Base-by-base conservation (phyloP, 306 rosid genomes). In the Boehmeria nivea region DNA sequence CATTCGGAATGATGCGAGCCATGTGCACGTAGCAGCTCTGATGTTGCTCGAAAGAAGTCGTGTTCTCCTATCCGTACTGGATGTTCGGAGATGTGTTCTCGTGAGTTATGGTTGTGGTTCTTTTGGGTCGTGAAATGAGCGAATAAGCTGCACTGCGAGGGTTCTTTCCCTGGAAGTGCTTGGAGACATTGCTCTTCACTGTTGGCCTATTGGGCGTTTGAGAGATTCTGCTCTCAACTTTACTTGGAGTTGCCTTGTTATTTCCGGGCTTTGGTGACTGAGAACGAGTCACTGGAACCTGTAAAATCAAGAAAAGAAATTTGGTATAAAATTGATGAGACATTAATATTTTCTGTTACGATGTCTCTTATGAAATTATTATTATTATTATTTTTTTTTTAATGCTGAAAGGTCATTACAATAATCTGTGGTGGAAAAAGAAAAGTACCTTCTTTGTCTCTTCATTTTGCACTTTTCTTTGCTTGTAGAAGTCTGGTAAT, bases 71-170 rank as follows among this genome's bases (percentile, higher is more conserved):
- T 64, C 43, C 68, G n/a, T 61, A 60, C 70, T 70, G 89, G 78
- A 90, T 80, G 59, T 86, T 87, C 69, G 98, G 98, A 42, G 95
- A 80, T 23, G 64, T 65, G 56, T 87, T 90, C 84, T 91, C 94
- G 33, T 51, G 85, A 67, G 76, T 46, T 23, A 67, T 59, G 73
- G 57, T 79, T 42, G 61, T 52, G 45, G 85, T 59, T 74, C 60
- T 77, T 40, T 57, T 49, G 54, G 85, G 66, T 50, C 57, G 73
- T 61, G 85, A 60, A 50, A 72, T 51, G 26, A 53, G 74, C 62
- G 89, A 79, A 57, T 46, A 70, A 68, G 72, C 37, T 46, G 70
- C 54, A 31, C 63, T 69, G 46, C 36, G 69, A 60, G 66, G 54
- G 54, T 40, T 43, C 78, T 71, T 85, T 65, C 68, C 81, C 27